Conservation (phyloP, 768 basidiomycete genomes). For the Fomitopsis pulvina region DNA sequence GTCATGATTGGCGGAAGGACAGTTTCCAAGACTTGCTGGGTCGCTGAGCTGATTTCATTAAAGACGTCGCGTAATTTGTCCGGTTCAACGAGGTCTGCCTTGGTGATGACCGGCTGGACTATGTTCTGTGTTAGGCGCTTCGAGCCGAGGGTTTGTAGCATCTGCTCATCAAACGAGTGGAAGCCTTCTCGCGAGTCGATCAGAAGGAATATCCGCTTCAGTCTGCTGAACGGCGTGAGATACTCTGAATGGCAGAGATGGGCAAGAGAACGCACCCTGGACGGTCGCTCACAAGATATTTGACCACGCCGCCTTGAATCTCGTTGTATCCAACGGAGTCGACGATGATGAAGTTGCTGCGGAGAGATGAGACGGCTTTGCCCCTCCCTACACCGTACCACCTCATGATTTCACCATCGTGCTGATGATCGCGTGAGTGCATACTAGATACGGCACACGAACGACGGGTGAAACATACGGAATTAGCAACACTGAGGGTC, state of each 20-base stretch:
- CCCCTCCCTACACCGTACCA: background rate
- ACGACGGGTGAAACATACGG: too few species aligned
- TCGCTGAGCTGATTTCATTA: too few species aligned
- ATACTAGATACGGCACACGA: too few species aligned
- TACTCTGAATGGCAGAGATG: too few species aligned
- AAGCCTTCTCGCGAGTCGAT: background rate
- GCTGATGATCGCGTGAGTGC: too few species aligned
- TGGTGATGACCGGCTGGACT: background rate
- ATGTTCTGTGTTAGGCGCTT: background rate
- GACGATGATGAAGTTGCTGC: background rate
- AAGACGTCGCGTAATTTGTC: background rate
- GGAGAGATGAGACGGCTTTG: background rate
- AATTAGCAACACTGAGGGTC: too few species aligned
- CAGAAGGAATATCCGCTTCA: background rate
- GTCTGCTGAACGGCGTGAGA: too few species aligned
- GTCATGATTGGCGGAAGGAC: background rate
- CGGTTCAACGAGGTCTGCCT: background rate
- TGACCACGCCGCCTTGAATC: background rate
- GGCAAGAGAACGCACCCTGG: background rate
- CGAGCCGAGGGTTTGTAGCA: background rate
- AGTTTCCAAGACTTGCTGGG: background rate
- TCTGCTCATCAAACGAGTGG: background rate
- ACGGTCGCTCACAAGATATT: background rate
- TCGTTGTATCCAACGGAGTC: background rate
- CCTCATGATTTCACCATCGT: background rate